Base-by-base conservation (phyloP, 139 green algal genomes). In the Haematococcus sp. region DNA sequence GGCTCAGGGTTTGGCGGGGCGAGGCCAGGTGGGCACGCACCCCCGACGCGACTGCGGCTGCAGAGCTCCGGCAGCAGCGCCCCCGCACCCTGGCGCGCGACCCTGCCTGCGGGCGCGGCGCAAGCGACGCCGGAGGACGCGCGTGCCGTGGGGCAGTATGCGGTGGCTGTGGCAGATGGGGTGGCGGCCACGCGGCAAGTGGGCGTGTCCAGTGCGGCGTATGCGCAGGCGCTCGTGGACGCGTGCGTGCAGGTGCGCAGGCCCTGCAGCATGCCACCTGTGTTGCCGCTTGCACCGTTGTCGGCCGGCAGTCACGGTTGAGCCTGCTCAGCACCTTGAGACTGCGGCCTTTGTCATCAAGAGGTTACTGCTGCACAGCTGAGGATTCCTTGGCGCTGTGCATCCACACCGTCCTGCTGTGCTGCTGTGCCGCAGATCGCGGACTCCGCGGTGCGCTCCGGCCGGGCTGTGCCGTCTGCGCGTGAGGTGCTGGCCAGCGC, bases 121-220 rank as follows among this genome's bases (percentile, higher is more conserved):
- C 40, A 49, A 11, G 40, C 40, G 40, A 11, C 40, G 40, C 40
- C 40, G 7, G 40, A 49, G 11, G 40, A 49, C 11, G 58, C 58
- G 23, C 58, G 30, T 9, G 28, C n/a, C 4, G 58, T 65, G 58
- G 58, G 58, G 2, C 58, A 28, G n/a, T 40, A 65, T 11, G 25
- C 58, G n/a, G 30, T 65, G 58, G 58, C 58, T 30, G 30, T 65
- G 4, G 58, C 58, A 22, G 58, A 65, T 34, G 58, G 58, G 3
- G 25, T 65, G 23, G 58, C 58, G 23, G n/a, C 30, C 17, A 30
- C 30, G 30, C 28, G 58, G 17, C 23, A 40, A n/a, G n/a, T 40
- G 58, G 58, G 58, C n/a, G 11, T 65, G 23, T 30, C 58, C n/a
- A 40, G 28, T 34, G 58, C 9, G 23, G 58, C 58, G 11, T 65